Evolutionary conservation across 1,284 basidiomycete species (phyloP), one percentile per base, ranked within the genome.

Genomic region (Phylloboletellus chloephorus): DNA sequence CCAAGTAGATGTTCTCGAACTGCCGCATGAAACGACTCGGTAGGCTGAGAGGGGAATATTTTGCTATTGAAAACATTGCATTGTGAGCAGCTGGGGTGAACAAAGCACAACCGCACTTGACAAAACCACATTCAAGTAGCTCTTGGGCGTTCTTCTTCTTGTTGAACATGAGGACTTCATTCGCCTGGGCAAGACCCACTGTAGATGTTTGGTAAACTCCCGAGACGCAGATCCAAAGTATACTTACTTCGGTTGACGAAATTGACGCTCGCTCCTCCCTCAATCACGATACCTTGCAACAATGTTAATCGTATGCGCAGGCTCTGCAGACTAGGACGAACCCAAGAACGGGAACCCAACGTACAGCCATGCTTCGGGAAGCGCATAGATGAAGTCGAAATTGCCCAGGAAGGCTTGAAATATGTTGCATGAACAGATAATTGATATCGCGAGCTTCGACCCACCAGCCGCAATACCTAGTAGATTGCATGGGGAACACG

Each of bases 331-430:
- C 30, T 26, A 19, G 31, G n/a, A 57, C 67, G 37, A 38, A 78
- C 80, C 82, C n/a, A 85, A 52, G 51, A 82, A 82, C 0, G 80
- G 71, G 52, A 85, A 85, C 1, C 80, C 82, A 1, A 76, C 67
- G 20, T 74, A 73, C 9, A 85, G 57, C 78, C 79, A 85, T 2
- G 64, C 70, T 41, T 71, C 65, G 1, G 78, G 76, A 46, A 83
- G 58, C n/a, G 73, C 69, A 47, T 82, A 85, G 19, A 85, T 79
- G 53, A 85, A 82, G 53, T 86, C 82, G 51, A 83, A 83, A 46
- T 82, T 73, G 2, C 82, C 81, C 17, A 85, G 62, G 50, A 82
- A 76, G 1, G 81, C 82, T 83, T 50, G 3, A 33, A 23, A 41
- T 3, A 16, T 11, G 11, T 39, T 10, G 7, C 19, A 21, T 41